Evolutionary conservation across 2,329 filamentous ascomycete genomes (phyloP).

Genomic region (Colletotrichum euphorbiae): DNA sequence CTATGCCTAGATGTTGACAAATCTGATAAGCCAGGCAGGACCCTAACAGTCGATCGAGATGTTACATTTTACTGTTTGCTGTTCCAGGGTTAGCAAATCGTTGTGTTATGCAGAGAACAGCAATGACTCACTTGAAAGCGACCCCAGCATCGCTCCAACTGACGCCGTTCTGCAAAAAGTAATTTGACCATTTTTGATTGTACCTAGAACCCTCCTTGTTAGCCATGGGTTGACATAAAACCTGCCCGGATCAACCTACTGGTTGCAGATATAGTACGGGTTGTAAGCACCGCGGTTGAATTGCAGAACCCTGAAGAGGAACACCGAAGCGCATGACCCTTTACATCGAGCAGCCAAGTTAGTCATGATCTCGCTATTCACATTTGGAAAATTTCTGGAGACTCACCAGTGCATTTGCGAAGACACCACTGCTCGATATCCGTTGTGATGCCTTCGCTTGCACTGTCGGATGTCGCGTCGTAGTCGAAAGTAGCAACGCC

Average conservation of each 20-base stretch:
- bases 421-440: conserved; percentile 22
- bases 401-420: conserved; percentile 16
- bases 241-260: not conserved
- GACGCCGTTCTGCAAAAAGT: not conserved
- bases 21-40: too few relatives aligned
- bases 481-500: not conserved
- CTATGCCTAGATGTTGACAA: too few relatives aligned
- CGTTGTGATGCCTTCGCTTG: not conserved
- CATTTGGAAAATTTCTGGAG: too few relatives aligned
- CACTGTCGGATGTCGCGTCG: not conserved
- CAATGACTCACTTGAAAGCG: conserved; percentile 17
- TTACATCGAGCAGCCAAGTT: not conserved
- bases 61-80: too few relatives aligned
- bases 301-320: conserved; percentile 12
- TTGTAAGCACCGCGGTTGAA: not conserved
- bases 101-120: too few relatives aligned
- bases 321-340: conserved; percentile 13
- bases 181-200: not conserved
- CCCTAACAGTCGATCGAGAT: too few relatives aligned
- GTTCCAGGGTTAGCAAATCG: too few relatives aligned
- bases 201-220: not conserved
- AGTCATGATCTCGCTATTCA: not conserved
- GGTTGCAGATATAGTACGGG: conserved; percentile 9
- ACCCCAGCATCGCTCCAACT: conserved; percentile 2
- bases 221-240: too few relatives aligned